Base-by-base conservation (phyloP, 192 early-diverging fungal species). In the Allomyces arbusculus region DNA sequence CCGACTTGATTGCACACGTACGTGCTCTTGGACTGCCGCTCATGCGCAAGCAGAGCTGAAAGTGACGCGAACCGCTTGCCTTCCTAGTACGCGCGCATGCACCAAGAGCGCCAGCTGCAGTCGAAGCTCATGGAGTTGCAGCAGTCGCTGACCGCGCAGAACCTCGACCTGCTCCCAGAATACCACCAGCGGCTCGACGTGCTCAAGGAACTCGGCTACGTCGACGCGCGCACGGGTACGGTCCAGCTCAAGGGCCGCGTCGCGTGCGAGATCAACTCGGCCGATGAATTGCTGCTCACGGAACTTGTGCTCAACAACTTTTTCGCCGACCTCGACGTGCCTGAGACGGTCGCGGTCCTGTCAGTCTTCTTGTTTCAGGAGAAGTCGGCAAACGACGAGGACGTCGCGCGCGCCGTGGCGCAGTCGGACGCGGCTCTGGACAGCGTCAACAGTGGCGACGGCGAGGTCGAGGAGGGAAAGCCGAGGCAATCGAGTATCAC, bases 321-420 rank as follows among this genome's bases (percentile, higher is more conserved):
- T 64, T 77, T 96, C 40, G 87, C 85, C 0, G 85, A 89, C 64
- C 93, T 83, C 64, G 90, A 92, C 65, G 91, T 91, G 0, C 90
- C 86, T 19, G 95, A 99, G 71, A 89, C 91, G 55, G 94, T 92
- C 5, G 94, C 92, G 8, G 77, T 99, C 24, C 69, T 99, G 23
- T 93, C 91, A 1, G 87, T 84, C 55, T 98, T 98, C 82, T 87
- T 98, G 63, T 96, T 93, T 73, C 89, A 94, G 62, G 95, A 99
- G 64, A 94, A 89, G 73, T 80, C 80, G 66, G 77, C 79, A 23
- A 82, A 71, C 33, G 80, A 84, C 62, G 85, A 85, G 0, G 71
- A 75, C 3, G 66, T 91, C 66, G 87, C 86, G 1, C 84, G 87
- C 0, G 80, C 77, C 23, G 65, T 93, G 61, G 76, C 80, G 68